Conservation (phyloP, 768 basidiomycete species). For the Gymnopilus junonius region DNA sequence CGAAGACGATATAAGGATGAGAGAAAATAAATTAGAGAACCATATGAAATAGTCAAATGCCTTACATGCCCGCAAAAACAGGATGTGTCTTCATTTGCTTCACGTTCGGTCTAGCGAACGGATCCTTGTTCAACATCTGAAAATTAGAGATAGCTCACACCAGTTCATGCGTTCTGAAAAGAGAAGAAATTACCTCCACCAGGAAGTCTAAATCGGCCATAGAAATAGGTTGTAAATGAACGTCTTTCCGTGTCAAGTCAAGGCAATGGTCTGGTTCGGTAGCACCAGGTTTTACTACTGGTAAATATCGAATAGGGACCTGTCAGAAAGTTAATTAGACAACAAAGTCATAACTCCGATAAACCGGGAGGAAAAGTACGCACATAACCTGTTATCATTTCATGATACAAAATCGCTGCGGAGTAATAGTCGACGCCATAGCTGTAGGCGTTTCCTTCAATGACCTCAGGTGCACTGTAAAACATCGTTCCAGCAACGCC, state of each 20-base stretch:
- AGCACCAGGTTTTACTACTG: neutral
- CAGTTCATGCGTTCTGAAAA: neutral
- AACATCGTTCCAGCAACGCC: constrained; percentile 83
- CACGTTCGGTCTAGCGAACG: constrained; percentile 15
- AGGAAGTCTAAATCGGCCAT: constrained; percentile 19
- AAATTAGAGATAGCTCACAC: neutral
- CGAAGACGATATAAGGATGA: neutral
- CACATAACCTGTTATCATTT: constrained; percentile 27
- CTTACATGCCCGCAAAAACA: constrained; percentile 21
- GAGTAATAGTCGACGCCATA: constrained; percentile 29
- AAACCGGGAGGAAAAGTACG: neutral
- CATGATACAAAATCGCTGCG: constrained; percentile 23
- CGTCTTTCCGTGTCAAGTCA: constrained; percentile 16
- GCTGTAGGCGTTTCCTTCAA: constrained; percentile 77
- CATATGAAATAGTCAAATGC: neutral
- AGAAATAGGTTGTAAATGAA: constrained; percentile 21
- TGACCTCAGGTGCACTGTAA: constrained; percentile 95
- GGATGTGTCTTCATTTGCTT: constrained; percentile 20
- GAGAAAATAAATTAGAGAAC: neutral
- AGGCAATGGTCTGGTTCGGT: constrained; percentile 8
- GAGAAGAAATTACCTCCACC: constrained; percentile 5
- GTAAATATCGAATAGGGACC: constrained; percentile 5
- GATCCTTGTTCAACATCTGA: constrained; percentile 21
- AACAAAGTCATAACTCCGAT: neutral
- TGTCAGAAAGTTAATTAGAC: no score